Base-by-base conservation (phyloP, 345 rosid genomes). In the Clausena lansium region DNA sequence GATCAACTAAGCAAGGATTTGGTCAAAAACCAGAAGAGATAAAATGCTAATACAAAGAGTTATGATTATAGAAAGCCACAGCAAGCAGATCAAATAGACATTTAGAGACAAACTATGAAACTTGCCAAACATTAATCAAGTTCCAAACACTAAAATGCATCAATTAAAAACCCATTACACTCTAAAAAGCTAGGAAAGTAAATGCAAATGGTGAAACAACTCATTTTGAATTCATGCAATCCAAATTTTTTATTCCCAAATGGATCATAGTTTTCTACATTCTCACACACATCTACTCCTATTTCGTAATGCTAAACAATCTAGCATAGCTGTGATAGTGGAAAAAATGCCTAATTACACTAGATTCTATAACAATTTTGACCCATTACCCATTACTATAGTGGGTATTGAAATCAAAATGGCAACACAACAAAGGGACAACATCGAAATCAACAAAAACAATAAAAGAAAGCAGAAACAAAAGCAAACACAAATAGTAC, bases 401-500 rank as follows among this genome's bases (percentile, higher is more conserved):
- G 7, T 4, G 10, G 50, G 35, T 20, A 38, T 2, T 11, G 30
- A n/a, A 11, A 67, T 50, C 32, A 67, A 45, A 45, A 45, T 45
- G 11, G 17, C 17, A 45, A 45, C 50, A 45, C 17, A 45, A 45
- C 3, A 41, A 41, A 41, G 17, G 15, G 8, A 39, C 38, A 67
- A 6, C 6, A 27, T 4, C 41, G 27, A 27, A 36, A 41, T 9
- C 52, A 28, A 0, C 32, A 75, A n/a, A 15, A 58, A 9, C 24
- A 50, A 24, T 13, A 19, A 52, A 52, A 45, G 50, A 45, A 38
- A 45, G 6, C 6, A 35, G 24, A 7, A 60, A 52, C 35, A 36
- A 39, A 28, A 75, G 13, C 7, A 13, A 60, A 60, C 7, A 4
- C 50, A 11, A 45, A 13, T 45, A 30, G 20, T 55, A 85, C 94